Evolutionary conservation across 495 filamentous ascomycete genomes (phyloP), one percentile per base, ranked within the genome.

Genomic region (Terfezia boudieri): DNA sequence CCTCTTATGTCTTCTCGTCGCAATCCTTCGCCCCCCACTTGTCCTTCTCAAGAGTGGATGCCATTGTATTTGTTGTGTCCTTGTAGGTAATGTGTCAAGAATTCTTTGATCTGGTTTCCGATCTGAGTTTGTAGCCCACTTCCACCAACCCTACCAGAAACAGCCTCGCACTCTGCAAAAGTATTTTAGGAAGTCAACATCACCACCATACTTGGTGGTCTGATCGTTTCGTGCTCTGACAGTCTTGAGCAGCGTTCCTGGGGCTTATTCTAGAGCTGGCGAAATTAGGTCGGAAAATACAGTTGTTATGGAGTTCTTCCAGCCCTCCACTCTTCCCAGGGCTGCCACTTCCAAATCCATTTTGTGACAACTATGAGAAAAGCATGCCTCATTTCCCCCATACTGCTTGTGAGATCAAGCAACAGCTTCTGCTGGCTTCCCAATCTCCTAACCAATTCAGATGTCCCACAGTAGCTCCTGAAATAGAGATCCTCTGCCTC

Each of bases 101-200:
- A 99, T 67, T 0, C 85, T 66, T 9, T 68, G 70, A 8, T 76
- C 76, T 46, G 84, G 78, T 4, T 67, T 66, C 26, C 86, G 79
- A 32, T 72, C 72, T 62, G 94, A 94, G 61, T 96, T 90, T 61
- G 77, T 82, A 56, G 82, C 81, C 90, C 90, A 99, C 50, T 78
- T 79, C 64, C 96, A 90, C 0, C 78, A 53, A 85, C 80, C 53
- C 90, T 77, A 3, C 90, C 90, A 12, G 86, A 94, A 14, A 95
- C 85, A 4, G 90, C 84, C 66, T 99, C 90, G 60, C 90, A 99
- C 64, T 99, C 90, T 60, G 94, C 92, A 9, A 86, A 95, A 94
- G 63, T 96, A 96, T 52, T 86, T 79, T 23, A 96, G 65, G 65
- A 99, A 96, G 57, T 51, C 49, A 17, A 12, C 23, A 17, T 17